Percentiles rank a stretch among this genome's conserved stretches.
Evolutionary conservation across 345 rosid species (phyloP).

Genomic region (Camelina laxa): DNA sequence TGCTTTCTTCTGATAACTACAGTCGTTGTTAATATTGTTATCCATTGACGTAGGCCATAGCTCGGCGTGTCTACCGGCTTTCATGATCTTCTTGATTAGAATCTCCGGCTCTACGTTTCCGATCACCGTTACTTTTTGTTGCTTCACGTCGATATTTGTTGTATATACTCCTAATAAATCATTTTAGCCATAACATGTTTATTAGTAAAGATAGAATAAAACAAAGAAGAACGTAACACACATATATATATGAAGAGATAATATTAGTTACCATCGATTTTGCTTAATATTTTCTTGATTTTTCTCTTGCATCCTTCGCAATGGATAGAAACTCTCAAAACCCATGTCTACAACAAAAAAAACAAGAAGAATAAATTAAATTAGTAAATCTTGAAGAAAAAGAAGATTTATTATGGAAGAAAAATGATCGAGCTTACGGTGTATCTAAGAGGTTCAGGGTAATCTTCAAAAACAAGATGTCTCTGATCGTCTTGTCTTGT

Average conservation of each 20-base stretch:
- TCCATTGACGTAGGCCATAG: conserved; percentile 59
- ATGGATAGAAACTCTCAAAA: conserved; percentile 77
- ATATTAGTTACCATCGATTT: conserved; percentile 62
- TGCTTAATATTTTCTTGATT: conserved; percentile 68
- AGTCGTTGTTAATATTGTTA: conserved; percentile 28
- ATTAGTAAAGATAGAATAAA: not conserved
- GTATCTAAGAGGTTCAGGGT: conserved; percentile 58
- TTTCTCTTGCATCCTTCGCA: conserved; percentile 91
- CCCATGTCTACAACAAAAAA: conserved; percentile 55
- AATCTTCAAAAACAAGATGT: conserved; percentile 36
- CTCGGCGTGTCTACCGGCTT: conserved; percentile 79
- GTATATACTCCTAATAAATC: conserved; percentile 66
- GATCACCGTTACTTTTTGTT: conserved; percentile 72
- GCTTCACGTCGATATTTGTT: conserved; percentile 64
- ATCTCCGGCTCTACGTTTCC: conserved; percentile 66
- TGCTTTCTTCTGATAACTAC: conserved; percentile 43
- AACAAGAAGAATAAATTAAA: not conserved
- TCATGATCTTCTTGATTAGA: conserved; percentile 69
- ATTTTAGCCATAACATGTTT: not conserved
- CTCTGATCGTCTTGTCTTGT: conserved; percentile 46
- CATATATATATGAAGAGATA: conserved; percentile 10
- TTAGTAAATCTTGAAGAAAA: not conserved
- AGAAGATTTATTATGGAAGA: no score
- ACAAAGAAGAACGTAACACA: not conserved
- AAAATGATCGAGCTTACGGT: conserved; percentile 52